Evolutionary conservation across 129 eudicot genomes (phyloP).

Genomic region (Pseudognaphalium luteoalbum): DNA sequence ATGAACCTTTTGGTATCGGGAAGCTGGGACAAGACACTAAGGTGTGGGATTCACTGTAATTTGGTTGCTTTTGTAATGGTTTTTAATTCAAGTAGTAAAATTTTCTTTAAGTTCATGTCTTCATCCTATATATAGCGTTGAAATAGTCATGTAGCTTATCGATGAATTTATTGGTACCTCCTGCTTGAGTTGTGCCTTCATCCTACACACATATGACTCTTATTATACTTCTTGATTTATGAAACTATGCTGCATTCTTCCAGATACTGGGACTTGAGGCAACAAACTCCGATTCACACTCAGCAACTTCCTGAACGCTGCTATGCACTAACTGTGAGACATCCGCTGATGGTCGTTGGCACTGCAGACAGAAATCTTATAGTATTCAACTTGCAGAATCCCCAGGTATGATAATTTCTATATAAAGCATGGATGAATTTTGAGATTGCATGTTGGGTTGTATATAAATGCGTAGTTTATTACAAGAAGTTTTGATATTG

Average conservation of each 20-base stretch:
- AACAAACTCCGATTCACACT: slow-evolving; percentile 57
- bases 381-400: slow-evolving; percentile 65
- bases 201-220: neutral
- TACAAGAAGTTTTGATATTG: neutral
- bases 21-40: slow-evolving; percentile 95
- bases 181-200: too few species aligned
- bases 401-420: slow-evolving; percentile 49
- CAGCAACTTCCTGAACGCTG: slow-evolving; percentile 81
- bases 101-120: neutral
- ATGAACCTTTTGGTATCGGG: slow-evolving; percentile 83
- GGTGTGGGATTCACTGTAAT: slow-evolving; percentile 37
- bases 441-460: neutral
- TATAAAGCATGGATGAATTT: neutral
- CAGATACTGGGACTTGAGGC: slow-evolving; percentile 87
- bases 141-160: neutral
- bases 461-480: neutral
- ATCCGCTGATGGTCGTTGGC: slow-evolving; percentile 87
- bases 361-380: slow-evolving; percentile 71
- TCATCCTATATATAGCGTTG: neutral
- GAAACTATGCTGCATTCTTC: neutral
- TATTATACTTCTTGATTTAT: too few species aligned
- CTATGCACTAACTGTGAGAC: slow-evolving; percentile 61
- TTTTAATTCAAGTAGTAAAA: neutral
- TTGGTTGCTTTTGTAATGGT: slow-evolving; percentile 1
- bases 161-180: neutral